phyloP scores from a whole-genome alignment of 495 filamentous ascomycete genomes.

The Aspergillus nidulans region DNA sequence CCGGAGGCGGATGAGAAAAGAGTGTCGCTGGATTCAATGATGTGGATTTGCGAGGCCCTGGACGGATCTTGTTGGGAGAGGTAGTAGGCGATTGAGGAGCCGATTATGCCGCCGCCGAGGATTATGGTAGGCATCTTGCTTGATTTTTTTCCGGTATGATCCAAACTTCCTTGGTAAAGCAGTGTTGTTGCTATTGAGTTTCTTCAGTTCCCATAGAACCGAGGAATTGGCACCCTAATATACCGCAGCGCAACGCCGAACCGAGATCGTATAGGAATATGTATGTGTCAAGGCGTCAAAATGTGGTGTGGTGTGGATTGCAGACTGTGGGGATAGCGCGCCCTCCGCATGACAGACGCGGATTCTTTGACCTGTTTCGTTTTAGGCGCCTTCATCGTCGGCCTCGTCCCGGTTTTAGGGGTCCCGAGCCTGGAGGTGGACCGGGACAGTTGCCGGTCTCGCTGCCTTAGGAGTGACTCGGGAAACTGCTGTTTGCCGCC shows the following conservation, averaged over 20 bases:
- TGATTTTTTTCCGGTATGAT: no score
- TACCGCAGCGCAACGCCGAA: neutral
- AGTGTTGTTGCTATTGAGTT: no score
- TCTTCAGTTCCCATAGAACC: neutral
- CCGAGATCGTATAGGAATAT: neutral
- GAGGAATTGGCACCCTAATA: neutral
- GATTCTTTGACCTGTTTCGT: constrained; percentile 1
- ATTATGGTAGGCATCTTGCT: constrained; percentile 58
- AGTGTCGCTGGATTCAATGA: constrained; percentile 59
- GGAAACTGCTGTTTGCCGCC: neutral
- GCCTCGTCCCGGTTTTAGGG: neutral
- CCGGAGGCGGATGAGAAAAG: constrained; percentile 72
- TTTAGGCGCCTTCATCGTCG: neutral
- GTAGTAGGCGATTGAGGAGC: constrained; percentile 73
- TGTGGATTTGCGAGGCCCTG: constrained; percentile 50
- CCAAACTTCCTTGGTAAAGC: no score
- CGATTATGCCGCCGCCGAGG: constrained; percentile 75
- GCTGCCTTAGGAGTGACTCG: neutral
- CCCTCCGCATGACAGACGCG: constrained; percentile 4
- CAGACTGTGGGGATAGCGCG: neutral
- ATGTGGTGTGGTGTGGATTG: neutral
- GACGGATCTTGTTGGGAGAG: constrained; percentile 42
- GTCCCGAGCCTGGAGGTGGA: neutral
- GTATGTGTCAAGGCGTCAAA: neutral
- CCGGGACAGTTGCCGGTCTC: no score